Conservation (phyloP, 2,329 filamentous ascomycete genomes). For the Cordyceps militaris region DNA sequence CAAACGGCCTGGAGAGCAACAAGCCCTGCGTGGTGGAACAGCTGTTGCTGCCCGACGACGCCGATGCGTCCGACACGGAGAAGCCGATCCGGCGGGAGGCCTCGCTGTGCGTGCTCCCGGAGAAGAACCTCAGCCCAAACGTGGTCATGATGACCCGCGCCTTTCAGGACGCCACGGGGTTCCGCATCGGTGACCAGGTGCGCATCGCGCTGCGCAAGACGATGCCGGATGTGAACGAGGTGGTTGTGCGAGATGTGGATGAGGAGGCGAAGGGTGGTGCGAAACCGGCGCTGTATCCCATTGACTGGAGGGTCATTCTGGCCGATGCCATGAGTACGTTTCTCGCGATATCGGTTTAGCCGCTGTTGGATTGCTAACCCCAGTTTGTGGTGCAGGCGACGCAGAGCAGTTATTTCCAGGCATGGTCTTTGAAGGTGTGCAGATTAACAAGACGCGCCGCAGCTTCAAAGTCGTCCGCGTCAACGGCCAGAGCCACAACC, state of each 20-base stretch:
- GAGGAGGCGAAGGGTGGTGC: slow-evolving; percentile 26
- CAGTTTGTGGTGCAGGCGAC: slow-evolving; percentile 33
- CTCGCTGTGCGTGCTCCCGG: slow-evolving; percentile 42
- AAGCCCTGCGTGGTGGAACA: slow-evolving; percentile 34
- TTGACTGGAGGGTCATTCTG: slow-evolving; percentile 31
- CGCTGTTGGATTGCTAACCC: neutral
- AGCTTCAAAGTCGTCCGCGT: slow-evolving; percentile 53
- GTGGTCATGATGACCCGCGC: slow-evolving; percentile 66
- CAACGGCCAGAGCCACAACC: slow-evolving; percentile 37
- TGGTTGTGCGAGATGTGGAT: slow-evolving; percentile 55
- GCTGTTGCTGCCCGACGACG: slow-evolving; percentile 17
- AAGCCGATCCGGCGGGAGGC: slow-evolving; percentile 33
- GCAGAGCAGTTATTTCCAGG: slow-evolving; percentile 65
- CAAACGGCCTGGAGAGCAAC: slow-evolving; percentile 34
- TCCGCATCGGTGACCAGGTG: slow-evolving; percentile 63
- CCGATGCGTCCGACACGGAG: slow-evolving; percentile 4
- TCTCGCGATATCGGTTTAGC: no score
- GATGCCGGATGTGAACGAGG: slow-evolving; percentile 47
- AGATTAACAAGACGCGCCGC: slow-evolving; percentile 24
- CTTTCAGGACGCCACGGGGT: slow-evolving; percentile 63
- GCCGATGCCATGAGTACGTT: slow-evolving; percentile 27
- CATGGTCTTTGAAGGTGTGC: slow-evolving; percentile 59
- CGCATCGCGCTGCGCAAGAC: slow-evolving; percentile 50
- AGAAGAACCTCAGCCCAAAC: slow-evolving; percentile 58
- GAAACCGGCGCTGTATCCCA: slow-evolving; percentile 20